phyloP scores from a whole-genome alignment of 345 rosid genomes.

The Draba incana region DNA sequence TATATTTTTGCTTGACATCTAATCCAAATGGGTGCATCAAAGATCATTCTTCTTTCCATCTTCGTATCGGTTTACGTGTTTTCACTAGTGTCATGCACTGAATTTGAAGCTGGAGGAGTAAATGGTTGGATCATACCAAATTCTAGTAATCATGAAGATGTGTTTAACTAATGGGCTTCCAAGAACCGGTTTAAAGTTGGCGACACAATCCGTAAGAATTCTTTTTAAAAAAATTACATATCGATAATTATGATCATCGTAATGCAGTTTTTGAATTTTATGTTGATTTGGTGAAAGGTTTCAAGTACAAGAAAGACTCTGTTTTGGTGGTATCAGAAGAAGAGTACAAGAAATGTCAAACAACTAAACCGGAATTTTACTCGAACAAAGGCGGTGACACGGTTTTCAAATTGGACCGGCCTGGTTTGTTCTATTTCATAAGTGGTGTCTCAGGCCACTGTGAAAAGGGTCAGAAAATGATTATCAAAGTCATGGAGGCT shows the following conservation, averaged over 20 bases:
- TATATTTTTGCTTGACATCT: too few species aligned
- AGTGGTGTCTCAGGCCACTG: constrained; percentile 68
- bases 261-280: constrained; percentile 27
- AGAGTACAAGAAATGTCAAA: constrained; percentile 63
- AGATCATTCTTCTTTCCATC: constrained; percentile 6
- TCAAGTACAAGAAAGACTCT: constrained; percentile 63
- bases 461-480: constrained; percentile 67
- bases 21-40: constrained; percentile 36
- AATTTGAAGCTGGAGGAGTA: constrained; percentile 65
- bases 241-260: constrained; percentile 38
- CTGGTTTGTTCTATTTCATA: constrained; percentile 66
- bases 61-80: constrained; percentile 26
- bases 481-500: constrained; percentile 63
- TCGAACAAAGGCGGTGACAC: constrained; percentile 59
- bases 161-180: constrained; percentile 84
- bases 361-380: constrained; percentile 55
- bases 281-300: constrained; percentile 40
- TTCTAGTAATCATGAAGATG: constrained; percentile 42
- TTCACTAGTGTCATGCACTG: constrained; percentile 38
- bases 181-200: constrained; percentile 64
- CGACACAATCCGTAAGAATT: constrained; percentile 63
- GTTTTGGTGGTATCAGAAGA: constrained; percentile 60
- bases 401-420: constrained; percentile 45
- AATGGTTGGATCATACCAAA: constrained; percentile 74
- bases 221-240: neutral